These are phyloP conservation scores for Creolimax fragrantissima DNA, from an alignment of 78 protist genomes.

Conservation along the genomic window DNA sequence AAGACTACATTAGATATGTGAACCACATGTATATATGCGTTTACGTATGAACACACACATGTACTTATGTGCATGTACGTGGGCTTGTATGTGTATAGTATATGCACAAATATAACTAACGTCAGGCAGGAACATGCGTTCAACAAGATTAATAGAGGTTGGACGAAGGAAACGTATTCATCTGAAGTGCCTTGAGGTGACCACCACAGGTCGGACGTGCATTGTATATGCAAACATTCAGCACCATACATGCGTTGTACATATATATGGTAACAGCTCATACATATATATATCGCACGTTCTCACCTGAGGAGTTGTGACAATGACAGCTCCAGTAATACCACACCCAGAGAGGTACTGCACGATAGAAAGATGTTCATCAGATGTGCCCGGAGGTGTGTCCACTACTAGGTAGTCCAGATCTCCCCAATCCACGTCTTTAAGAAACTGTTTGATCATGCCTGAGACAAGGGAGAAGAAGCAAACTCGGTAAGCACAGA, in stretches of 20 bases:
- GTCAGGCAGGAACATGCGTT: no score
- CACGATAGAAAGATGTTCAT: conserved; percentile 93
- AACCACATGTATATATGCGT: background rate
- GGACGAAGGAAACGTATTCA: no score
- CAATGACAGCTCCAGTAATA: conserved; percentile 83
- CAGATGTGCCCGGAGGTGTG: conserved; percentile 99
- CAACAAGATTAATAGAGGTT: no score
- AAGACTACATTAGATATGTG: background rate
- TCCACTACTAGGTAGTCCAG: conserved; percentile 91
- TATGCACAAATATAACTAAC: no score
- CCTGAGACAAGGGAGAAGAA: conserved; percentile 32
- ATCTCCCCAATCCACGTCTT: conserved; percentile 92
- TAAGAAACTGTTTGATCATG: conserved; percentile 89
- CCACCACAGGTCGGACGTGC: no score
- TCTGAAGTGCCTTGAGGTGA: no score
- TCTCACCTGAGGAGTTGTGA: conserved; percentile 92
- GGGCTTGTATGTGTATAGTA: no score
- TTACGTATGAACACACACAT: background rate
- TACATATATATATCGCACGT: background rate
- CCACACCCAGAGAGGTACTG: conserved; percentile 45
- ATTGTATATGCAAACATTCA: background rate
- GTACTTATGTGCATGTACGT: background rate
- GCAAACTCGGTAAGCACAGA: no score
- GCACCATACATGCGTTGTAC: background rate
- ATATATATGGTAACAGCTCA: background rate